These are phyloP conservation scores for Dalbergia cochinchinensis DNA, from an alignment of 306 rosid genomes.

Conservation along the genomic window DNA sequence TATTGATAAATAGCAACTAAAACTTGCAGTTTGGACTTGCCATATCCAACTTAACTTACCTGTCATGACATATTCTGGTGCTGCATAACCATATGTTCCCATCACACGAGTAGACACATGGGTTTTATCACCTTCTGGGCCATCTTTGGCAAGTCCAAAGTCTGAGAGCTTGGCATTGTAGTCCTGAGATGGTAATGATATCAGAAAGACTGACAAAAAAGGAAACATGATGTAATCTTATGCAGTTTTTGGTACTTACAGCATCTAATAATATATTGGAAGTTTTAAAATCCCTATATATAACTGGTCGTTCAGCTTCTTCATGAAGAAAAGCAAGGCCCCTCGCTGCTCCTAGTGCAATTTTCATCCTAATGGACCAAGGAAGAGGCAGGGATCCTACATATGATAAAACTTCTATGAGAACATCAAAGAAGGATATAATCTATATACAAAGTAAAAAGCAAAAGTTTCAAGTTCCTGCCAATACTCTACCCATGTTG, in stretches of 20 bases:
- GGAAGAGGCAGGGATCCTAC: slow-evolving; percentile 98
- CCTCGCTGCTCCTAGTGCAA: slow-evolving; percentile 96
- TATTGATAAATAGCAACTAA: not conserved
- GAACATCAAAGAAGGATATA: slow-evolving; percentile 36
- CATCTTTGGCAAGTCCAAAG: slow-evolving; percentile 99
- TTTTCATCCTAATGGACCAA: slow-evolving; percentile 96
- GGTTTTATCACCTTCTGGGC: slow-evolving; percentile 97
- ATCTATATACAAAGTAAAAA: slow-evolving; percentile 11
- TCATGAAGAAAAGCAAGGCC: slow-evolving; percentile 98
- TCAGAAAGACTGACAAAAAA: slow-evolving; percentile 50
- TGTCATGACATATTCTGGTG: slow-evolving; percentile 98
- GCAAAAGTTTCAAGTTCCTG: slow-evolving; percentile 21
- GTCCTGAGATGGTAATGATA: slow-evolving; percentile 63
- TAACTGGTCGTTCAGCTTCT: slow-evolving; percentile 96
- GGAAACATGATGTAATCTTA: not conserved
- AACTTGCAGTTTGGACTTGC: slow-evolving; percentile 9
- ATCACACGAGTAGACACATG: slow-evolving; percentile 97
- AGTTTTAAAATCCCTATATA: slow-evolving; percentile 95
- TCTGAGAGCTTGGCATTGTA: slow-evolving; percentile 97
- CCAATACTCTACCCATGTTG: slow-evolving; percentile 23
- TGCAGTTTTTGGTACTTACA: slow-evolving; percentile 62
- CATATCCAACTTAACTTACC: slow-evolving; percentile 58
- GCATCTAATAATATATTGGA: slow-evolving; percentile 96
- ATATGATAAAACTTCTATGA: slow-evolving; percentile 40
- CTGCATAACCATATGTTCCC: slow-evolving; percentile 99